Evolutionary conservation across 2,329 filamentous ascomycete genomes (phyloP), one percentile per base, ranked within the genome.

Genomic region (Monilinia polystroma): DNA sequence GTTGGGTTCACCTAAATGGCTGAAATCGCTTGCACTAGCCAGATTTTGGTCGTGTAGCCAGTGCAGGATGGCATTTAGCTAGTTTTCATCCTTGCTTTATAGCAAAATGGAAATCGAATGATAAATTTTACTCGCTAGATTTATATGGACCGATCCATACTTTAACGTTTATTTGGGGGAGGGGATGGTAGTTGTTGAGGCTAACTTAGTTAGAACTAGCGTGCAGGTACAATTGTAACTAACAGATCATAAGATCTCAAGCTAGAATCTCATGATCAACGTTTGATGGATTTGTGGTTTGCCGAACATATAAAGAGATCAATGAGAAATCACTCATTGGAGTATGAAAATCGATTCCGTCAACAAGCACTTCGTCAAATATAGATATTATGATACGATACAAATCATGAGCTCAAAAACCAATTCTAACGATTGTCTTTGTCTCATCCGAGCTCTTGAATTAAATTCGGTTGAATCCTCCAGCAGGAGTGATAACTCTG

Each of bases 321-420:
- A 43, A 16, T 16, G 41, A 4, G 14, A 2, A 51, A 12, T 5
- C 57, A 23, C 32, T 35, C 20, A 38, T 12, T 18, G 2, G 5
- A 18, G 23, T 11, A 26, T 49, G 4, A 4, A 23, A 35, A 38
- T 51, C 1, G 7, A 35, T 49, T 20, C 20, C 1, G 20, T 26
- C 8, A 49, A 38, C 1, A 11, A 49, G 20, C 43, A 26, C 11
- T 51, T 35, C 20, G 49, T 60, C 51, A 7, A 8, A 49, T 51
- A 18, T 49, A 41, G 38, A 12, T 41, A 41, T 20, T 60, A 60
- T n/a, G 43, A 35, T 38, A 47, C 26, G 45, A 49, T 35, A 35
- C 18, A 35, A n/a, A 6, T 35, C 8, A 49, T 23, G 20, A 59
- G 70, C 84, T 11, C 12, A 23, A 59, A 12, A 11, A 32, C n/a